Conservation (phyloP, 1,139 yeast species). For the Debaryomycetaceae sp. region DNA sequence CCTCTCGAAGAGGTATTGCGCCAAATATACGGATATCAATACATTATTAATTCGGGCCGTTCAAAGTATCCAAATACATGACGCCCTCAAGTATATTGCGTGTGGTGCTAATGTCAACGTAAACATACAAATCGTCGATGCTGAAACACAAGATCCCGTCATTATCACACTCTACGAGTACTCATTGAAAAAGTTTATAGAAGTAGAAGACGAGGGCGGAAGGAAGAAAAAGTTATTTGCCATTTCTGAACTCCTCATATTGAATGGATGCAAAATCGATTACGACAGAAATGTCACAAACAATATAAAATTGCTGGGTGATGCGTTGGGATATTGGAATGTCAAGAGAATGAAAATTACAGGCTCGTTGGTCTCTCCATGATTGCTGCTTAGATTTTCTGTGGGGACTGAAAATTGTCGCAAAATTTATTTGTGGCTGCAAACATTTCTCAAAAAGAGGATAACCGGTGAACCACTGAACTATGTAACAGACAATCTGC, state of each 20-base stretch:
- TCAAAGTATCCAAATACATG: constrained; percentile 45
- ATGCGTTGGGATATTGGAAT: constrained; percentile 55
- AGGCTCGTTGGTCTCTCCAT: constrained; percentile 7
- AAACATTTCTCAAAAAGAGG: constrained; percentile 1
- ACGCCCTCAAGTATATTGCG: constrained; percentile 45
- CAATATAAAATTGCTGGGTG: constrained; percentile 33
- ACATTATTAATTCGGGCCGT: constrained; percentile 41
- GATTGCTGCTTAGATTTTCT: not conserved
- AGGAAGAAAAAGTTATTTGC: constrained; percentile 43
- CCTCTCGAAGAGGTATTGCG: constrained; percentile 33
- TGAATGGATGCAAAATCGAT: constrained; percentile 57
- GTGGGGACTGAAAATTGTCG: not conserved
- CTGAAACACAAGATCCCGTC: constrained; percentile 18
- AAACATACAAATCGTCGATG: constrained; percentile 26
- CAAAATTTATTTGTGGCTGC: constrained; percentile 9
- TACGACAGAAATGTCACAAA: constrained; percentile 16
- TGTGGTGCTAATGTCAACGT: constrained; percentile 49
- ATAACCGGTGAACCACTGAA: not conserved
- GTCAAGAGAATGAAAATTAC: constrained; percentile 31
- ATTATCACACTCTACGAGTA: constrained; percentile 54
- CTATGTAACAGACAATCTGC: not conserved
- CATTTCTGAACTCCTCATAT: constrained; percentile 67
- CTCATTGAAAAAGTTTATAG: constrained; percentile 50
- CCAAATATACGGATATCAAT: constrained; percentile 20
- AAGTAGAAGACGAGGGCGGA: constrained; percentile 16